Percentiles rank a stretch among this genome's conserved stretches.
phyloP scores from a whole-genome alignment of 108 stramenopile species.

The Pinguiococcus pyrenoidosus region DNA sequence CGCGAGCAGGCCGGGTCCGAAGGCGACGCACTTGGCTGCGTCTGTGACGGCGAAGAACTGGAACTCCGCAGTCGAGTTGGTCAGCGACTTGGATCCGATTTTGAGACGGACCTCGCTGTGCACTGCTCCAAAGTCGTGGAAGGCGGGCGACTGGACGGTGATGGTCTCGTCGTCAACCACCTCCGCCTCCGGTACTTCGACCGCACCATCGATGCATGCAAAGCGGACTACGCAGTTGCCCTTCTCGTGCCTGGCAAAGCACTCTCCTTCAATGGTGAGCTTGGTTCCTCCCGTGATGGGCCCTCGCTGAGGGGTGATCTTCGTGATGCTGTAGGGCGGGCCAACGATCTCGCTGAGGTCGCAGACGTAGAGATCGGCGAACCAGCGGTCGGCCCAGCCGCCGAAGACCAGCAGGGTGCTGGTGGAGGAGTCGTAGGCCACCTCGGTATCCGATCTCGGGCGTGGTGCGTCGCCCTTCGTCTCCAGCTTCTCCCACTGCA shows the following conservation, averaged over 20 bases:
- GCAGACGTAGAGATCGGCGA: constrained; percentile 45
- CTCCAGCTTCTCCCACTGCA: constrained; percentile 34
- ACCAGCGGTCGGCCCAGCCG: no score
- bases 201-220: constrained; percentile 42
- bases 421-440: constrained; percentile 7
- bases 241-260: constrained; percentile 1
- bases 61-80: constrained; percentile 45
- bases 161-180: constrained; percentile 40
- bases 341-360: constrained; percentile 56
- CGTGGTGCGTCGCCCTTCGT: constrained; percentile 34
- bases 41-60: constrained; percentile 56
- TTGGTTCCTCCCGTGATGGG: constrained; percentile 54
- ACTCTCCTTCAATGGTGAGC: no score
- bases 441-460: constrained; percentile 49
- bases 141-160: constrained; percentile 44
- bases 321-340: constrained; percentile 56
- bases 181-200: constrained; percentile 44
- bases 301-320: constrained; percentile 33
- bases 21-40: constrained; percentile 46
- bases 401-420: no score
- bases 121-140: constrained; percentile 45
- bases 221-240: constrained; percentile 37
- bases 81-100: constrained; percentile 46
- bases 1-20: constrained; percentile 62
- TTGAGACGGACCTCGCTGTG: constrained; percentile 46